These are phyloP conservation scores for Platismatia glauca DNA, from an alignment of 495 filamentous ascomycete genomes.

Conservation along the genomic window DNA sequence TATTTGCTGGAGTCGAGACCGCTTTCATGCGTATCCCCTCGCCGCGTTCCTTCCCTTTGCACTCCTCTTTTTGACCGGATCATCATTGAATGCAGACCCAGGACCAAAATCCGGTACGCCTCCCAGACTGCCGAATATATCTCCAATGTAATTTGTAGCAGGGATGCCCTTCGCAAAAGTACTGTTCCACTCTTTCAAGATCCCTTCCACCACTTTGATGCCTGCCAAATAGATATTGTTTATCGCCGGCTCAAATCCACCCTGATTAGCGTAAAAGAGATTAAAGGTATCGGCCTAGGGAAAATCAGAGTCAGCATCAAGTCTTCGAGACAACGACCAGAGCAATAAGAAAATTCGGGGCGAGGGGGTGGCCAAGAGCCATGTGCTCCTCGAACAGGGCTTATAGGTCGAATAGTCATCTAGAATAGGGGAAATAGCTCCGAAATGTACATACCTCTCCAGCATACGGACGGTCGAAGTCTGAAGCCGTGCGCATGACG, in stretches of 20 bases:
- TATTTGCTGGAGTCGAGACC: neutral
- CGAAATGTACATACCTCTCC: conserved; percentile 29
- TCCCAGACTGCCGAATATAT: conserved; percentile 60
- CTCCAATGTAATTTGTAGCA: conserved; percentile 61
- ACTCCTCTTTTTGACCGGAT: conserved; percentile 22
- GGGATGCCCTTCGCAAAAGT: conserved; percentile 51
- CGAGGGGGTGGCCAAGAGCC: neutral
- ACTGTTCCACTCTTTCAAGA: conserved; percentile 49
- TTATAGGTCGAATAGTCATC: neutral
- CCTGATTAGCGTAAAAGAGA: conserved; percentile 49
- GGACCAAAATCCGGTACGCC: conserved; percentile 59
- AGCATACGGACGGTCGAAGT: conserved; percentile 63
- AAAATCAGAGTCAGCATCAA: neutral
- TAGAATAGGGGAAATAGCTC: neutral
- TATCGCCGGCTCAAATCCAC: conserved; percentile 48
- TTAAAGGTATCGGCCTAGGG: conserved; percentile 38
- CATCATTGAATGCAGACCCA: conserved; percentile 29
- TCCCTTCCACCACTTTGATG: conserved; percentile 57
- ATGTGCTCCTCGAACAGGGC: neutral
- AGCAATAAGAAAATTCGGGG: neutral
- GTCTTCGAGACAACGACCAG: neutral
- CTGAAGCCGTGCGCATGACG: conserved; percentile 62
- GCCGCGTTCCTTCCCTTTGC: conserved; percentile 10
- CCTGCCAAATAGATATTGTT: conserved; percentile 62
- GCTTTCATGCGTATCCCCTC: conserved; percentile 4